A percentile compares a stretch with the other conserved stretches of the same genome.
Evolutionary conservation across 1,284 basidiomycete species (phyloP).

Genomic region (Veloboletus limbatus): DNA sequence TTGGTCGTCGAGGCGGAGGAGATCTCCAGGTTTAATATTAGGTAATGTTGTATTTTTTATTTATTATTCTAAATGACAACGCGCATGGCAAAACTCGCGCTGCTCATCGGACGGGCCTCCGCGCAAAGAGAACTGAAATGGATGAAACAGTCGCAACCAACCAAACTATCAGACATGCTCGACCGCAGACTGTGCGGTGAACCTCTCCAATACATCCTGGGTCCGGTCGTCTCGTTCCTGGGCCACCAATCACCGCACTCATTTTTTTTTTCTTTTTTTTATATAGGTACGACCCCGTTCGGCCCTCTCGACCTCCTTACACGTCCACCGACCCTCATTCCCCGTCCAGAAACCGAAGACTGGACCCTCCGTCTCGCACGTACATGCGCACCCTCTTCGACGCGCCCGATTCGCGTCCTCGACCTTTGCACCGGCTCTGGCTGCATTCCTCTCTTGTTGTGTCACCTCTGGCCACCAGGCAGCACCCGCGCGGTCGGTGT

Average conservation of each 20-base stretch:
- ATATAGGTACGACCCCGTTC: slow-evolving; percentile 82
- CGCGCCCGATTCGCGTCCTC: slow-evolving; percentile 53
- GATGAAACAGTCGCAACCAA: slow-evolving; percentile 45
- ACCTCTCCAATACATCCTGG: slow-evolving; percentile 90
- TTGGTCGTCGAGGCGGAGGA: slow-evolving; percentile 7
- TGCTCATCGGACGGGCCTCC: slow-evolving; percentile 41
- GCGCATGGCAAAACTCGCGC: slow-evolving; percentile 34
- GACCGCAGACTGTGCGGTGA: slow-evolving; percentile 60
- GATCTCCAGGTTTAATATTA: slow-evolving; percentile 11
- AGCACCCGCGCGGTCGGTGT: slow-evolving; percentile 59
- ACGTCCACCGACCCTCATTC: slow-evolving; percentile 81
- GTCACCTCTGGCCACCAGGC: slow-evolving; percentile 55
- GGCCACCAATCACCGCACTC: slow-evolving; percentile 7
- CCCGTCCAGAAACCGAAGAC: slow-evolving; percentile 89
- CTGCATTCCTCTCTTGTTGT: slow-evolving; percentile 82
- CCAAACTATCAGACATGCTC: slow-evolving; percentile 45
- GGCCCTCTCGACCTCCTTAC: slow-evolving; percentile 72
- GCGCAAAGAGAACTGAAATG: slow-evolving; percentile 59
- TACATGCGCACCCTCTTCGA: slow-evolving; percentile 38
- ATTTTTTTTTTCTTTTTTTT: slow-evolving; percentile 9
- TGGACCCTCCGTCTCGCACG: slow-evolving; percentile 63
- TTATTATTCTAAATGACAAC: no score
- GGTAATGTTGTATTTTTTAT: no score
- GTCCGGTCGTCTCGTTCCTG: slow-evolving; percentile 49
- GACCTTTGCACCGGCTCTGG: slow-evolving; percentile 91